Base-by-base conservation (phyloP, 805 yeast genomes). In the Saccharomycopsis javanensis region DNA sequence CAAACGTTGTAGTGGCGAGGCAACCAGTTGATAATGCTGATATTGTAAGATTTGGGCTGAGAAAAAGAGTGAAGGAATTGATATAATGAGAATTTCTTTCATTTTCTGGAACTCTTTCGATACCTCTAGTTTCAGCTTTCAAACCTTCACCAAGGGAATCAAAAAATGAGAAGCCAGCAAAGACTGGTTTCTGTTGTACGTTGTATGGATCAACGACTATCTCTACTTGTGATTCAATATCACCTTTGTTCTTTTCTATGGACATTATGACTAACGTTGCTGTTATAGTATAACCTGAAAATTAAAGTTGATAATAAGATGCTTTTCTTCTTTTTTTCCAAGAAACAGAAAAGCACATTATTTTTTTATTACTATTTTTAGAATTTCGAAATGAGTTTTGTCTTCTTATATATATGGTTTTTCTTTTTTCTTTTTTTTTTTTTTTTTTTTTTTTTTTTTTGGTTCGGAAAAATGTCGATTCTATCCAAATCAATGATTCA, bases 41-140 rank as follows among this genome's bases (percentile, higher is more conserved):
- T 66, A 90, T 80, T 57, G 88, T 96, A 77, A 88, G 75, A 72
- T 90, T 89, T 37, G 96, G 95, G 6, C 95, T 85, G 65, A 86
- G 78, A 96, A 96, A 90, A 91, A 90, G 86, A 53, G 91, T 76
- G 51, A 88, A 89, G 28, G 92, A 86, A 63, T 79, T 80, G 71
- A 79, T 73, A 60, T 85, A 68, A 53, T 87, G 82, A 50, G 76
- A 77, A 60, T 84, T 88, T 68, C 87, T 84, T 70, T 88, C 92
- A 53, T 83, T 86, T 61, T 86, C 96, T 7, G 86, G 81, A 56
- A 90, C 79, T 42, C 85, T 76, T 65, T 88, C 96, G 61, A 91
- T 82, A 70, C 96, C 96, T 66, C 86, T 80, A 16, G 79, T 75
- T 68, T 84, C 89, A 28, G 77, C 79, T 69, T 56, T 53, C 30